Evolutionary conservation across 768 basidiomycete species (phyloP), one percentile per base, ranked within the genome.

Genomic region (Rhodotorula toruloides): DNA sequence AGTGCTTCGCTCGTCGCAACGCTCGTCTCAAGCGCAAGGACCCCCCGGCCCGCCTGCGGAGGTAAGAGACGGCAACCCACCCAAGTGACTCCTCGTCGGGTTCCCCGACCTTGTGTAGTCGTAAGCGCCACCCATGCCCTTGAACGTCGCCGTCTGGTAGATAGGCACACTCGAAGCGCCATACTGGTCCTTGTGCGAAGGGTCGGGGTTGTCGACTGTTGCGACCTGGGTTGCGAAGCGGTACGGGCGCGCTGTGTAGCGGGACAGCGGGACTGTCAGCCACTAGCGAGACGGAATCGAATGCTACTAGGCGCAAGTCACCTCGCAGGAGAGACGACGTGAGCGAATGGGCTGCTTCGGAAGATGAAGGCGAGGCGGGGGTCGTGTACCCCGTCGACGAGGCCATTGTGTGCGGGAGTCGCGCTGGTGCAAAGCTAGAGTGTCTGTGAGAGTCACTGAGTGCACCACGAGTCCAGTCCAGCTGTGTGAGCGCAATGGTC

Each of bases 61-160:
- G 36, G 29, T 1, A 36, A 40, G 31, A 21, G 10, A 22, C 39
- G 17, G 22, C 21, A 32, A 77, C 84, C 65, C 70, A 96, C 94
- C 90, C 64, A 99, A 84, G 78, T 96, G 91, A 56, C 86, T 91
- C 76, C 96, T 82, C 13, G 96, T 99, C 5, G 96, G 96, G 77
- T 99, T 99, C 37, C 96, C 96, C 74, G 90, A 91, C 66, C 96
- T 83, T 19, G 89, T 83, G 79, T 98, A 99, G 79, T 98, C 94
- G 76, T 92, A 99, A 73, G 72, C 62, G 57, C 88, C 89, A 25
- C 82, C 83, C 48, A 94, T 80, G 52, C 94, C 96, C 80, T 98
- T 98, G 85, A 99, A 98, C 0, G 96, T 99, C 13, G 96, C 85
- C 2, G 91, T 88, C 80, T 98, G 96, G 79, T 98, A 99, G 78